phyloP scores from a whole-genome alignment of 2,329 filamentous ascomycete species.

The Xylaria sp. region DNA sequence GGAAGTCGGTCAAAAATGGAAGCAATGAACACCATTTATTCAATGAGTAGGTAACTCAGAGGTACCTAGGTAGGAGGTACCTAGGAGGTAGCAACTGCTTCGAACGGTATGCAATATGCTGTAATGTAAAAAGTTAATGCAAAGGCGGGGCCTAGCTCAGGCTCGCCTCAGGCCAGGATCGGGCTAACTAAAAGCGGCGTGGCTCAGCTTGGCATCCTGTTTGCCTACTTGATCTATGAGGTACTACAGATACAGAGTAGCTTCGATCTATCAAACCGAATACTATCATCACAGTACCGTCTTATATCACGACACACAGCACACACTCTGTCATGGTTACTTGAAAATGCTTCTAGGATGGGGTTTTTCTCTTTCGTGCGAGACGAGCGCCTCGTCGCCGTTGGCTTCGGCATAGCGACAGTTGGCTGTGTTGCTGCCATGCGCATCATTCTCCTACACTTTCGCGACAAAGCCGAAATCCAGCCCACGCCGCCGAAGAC shows the following conservation, averaged over 20 bases:
- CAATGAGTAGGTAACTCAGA: background rate
- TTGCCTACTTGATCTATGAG: conserved; percentile 1
- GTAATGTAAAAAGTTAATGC: background rate
- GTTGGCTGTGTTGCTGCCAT: conserved; percentile 69
- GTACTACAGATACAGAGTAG: no score
- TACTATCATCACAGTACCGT: background rate
- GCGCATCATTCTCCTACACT: conserved; percentile 66
- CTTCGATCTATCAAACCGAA: background rate
- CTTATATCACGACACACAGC: conserved; percentile 1
- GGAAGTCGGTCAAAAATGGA: background rate
- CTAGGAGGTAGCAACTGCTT: background rate
- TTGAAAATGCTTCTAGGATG: conserved; percentile 52
- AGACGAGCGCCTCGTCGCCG: conserved; percentile 66
- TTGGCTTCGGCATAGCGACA: conserved; percentile 66
- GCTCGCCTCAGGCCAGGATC: conserved; percentile 5
- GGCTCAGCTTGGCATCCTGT: conserved; percentile 5
- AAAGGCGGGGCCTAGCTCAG: background rate
- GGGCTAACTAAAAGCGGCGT: conserved; percentile 10
- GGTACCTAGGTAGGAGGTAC: background rate
- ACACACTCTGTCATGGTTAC: conserved; percentile 2
- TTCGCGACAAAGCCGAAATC: conserved; percentile 74
- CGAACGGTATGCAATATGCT: background rate
- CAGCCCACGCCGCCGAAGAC: conserved; percentile 72
- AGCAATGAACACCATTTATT: background rate
- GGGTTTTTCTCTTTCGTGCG: conserved; percentile 53